Percentiles rank a stretch among this genome's conserved stretches.
Conservation (phyloP, 345 rosid genomes). For the Melastoma malabathricum region DNA sequence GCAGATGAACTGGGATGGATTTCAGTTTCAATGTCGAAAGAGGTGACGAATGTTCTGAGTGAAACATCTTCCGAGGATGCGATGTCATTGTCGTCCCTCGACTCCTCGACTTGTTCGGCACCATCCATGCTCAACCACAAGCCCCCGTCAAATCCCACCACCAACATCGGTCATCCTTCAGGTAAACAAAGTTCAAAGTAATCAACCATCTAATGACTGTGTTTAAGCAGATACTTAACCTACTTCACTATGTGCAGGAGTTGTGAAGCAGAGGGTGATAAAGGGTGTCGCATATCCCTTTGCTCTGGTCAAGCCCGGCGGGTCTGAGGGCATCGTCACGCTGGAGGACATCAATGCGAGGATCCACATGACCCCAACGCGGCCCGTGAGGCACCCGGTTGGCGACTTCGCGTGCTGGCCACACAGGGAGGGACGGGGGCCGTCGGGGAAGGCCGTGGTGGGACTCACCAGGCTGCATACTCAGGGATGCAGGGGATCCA, state of each 20-base stretch:
- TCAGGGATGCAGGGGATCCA: constrained; percentile 73
- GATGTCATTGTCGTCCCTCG: too few species aligned
- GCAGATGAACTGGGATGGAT: too few species aligned
- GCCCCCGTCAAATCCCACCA: too few species aligned
- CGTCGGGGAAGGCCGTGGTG: constrained; percentile 87
- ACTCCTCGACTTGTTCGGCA: too few species aligned
- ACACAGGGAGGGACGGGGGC: constrained; percentile 54
- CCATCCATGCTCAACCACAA: too few species aligned
- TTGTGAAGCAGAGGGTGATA: constrained; percentile 41
- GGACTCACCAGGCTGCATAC: constrained; percentile 90
- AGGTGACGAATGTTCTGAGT: too few species aligned
- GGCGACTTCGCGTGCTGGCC: constrained; percentile 87
- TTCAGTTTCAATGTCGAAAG: too few species aligned
- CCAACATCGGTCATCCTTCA: too few species aligned
- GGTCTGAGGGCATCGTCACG: constrained; percentile 63
- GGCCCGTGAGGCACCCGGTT: constrained; percentile 88
- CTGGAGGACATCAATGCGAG: constrained; percentile 73
- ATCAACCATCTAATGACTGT: too few species aligned
- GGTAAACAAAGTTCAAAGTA: too few species aligned
- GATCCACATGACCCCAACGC: constrained; percentile 65
- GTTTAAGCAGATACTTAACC: too few species aligned
- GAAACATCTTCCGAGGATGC: too few species aligned
- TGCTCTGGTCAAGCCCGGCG: constrained; percentile 94
- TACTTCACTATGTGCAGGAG: neutral
- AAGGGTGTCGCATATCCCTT: constrained; percentile 75